Percentiles rank a stretch among this genome's conserved stretches.
These are phyloP conservation scores for Phytophthora agathidicida DNA, from an alignment of 352 stramenopile species.

Conservation along the genomic window DNA sequence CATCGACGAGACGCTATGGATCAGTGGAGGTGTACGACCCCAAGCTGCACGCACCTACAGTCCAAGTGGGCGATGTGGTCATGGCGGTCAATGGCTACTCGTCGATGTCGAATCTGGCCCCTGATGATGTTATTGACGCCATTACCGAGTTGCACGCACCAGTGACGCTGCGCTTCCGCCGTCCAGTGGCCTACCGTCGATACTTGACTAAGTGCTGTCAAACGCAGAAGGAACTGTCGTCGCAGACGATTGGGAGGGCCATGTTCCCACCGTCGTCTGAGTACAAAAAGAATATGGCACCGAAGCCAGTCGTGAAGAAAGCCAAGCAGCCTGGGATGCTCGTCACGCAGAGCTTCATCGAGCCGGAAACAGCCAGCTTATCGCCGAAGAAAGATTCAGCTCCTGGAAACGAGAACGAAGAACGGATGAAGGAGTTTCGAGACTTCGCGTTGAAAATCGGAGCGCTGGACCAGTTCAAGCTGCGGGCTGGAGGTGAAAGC, in stretches of 20 bases:
- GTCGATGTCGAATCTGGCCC: slow-evolving; percentile 46
- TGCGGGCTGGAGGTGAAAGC: slow-evolving; percentile 40
- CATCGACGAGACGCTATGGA: slow-evolving; percentile 76
- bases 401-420: slow-evolving; percentile 23
- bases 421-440: slow-evolving; percentile 37
- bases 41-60: slow-evolving; percentile 40
- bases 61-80: slow-evolving; percentile 73
- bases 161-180: slow-evolving; percentile 56
- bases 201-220: slow-evolving; percentile 59
- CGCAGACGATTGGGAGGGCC: slow-evolving; percentile 52
- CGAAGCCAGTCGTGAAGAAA: slow-evolving; percentile 19
- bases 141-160: slow-evolving; percentile 53
- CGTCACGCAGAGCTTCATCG: slow-evolving; percentile 43
- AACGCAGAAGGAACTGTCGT: slow-evolving; percentile 42
- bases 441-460: slow-evolving; percentile 60
- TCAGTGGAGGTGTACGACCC: slow-evolving; percentile 79
- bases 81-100: slow-evolving; percentile 68
- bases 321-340: slow-evolving; percentile 8
- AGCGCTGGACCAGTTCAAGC: slow-evolving; percentile 63
- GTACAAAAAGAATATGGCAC: slow-evolving; percentile 56
- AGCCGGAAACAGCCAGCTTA: slow-evolving; percentile 23
- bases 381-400: slow-evolving; percentile 19
- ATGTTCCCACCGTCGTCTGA: slow-evolving; percentile 76
- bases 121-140: slow-evolving; percentile 66
- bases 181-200: slow-evolving; percentile 57